Percentiles rank a stretch among this genome's conserved stretches.
Evolutionary conservation across 2,329 filamentous ascomycete genomes (phyloP).

Genomic region (Arthrobotrys conoides): DNA sequence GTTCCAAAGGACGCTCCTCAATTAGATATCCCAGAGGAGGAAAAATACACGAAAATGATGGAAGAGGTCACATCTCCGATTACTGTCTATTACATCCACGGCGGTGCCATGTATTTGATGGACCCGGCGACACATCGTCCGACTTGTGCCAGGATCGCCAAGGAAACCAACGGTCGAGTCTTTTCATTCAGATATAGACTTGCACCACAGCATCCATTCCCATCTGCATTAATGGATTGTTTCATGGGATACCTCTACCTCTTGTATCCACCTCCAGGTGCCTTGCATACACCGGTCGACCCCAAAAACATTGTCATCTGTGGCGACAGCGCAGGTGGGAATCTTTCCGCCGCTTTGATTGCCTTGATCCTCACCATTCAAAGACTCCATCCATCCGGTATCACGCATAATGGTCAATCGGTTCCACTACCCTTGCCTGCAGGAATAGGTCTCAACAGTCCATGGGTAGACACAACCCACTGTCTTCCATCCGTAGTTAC

Average conservation of each 20-base stretch:
- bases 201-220: conserved; percentile 81
- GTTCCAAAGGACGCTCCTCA: conserved; percentile 56
- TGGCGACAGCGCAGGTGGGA: conserved; percentile 83
- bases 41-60: conserved; percentile 78
- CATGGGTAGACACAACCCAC: conserved; percentile 80
- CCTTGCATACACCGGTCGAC: conserved; percentile 77
- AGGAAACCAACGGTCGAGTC: conserved; percentile 75
- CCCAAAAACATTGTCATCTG: conserved; percentile 78
- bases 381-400: conserved; percentile 66
- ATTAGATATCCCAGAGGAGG: conserved; percentile 71
- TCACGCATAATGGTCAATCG: conserved; percentile 75
- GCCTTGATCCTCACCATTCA: conserved; percentile 78
- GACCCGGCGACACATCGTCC: conserved; percentile 78
- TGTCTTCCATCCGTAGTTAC: conserved; percentile 69
- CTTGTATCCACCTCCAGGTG: conserved; percentile 78
- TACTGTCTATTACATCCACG: conserved; percentile 40
- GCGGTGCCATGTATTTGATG: conserved; percentile 69
- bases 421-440: conserved; percentile 77
- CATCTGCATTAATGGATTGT: conserved; percentile 80
- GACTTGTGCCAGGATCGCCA: conserved; percentile 74
- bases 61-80: conserved; percentile 74
- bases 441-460: conserved; percentile 75
- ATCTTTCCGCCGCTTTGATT: conserved; percentile 76
- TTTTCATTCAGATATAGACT: conserved; percentile 82
- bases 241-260: conserved; percentile 80